Base-by-base conservation (phyloP, 2,329 filamentous ascomycete genomes). In the Microdochium bolleyi region DNA sequence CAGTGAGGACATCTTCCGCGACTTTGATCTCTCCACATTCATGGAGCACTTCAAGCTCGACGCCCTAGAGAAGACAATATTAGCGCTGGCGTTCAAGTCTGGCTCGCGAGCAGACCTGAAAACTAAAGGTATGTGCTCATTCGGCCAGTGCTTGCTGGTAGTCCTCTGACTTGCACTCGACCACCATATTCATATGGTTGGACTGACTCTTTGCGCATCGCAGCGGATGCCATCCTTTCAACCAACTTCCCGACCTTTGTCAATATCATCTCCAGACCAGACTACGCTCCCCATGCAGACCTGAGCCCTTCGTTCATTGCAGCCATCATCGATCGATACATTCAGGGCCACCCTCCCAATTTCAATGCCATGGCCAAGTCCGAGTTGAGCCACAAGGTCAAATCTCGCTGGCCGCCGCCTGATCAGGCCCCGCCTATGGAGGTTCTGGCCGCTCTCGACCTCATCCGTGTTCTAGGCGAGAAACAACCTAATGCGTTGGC, bases 11-110 rank as follows among this genome's bases (percentile, higher is more conserved):
- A 83, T 96, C 55, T 96, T 96, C 68, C 87, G 91, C 54, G 92
- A 97, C 66, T 96, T 99, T 63, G 92, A 99, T 66, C 80, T 99
- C n/a, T 88, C 89, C 2, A 89, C 88, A 2, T 97, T 99, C 67
- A 85, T 97, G 78, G 88, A 95, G 58, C 92, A 97, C 69, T 99
- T 99, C 76, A 91, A 92, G 67, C 79, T 96, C 52, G 92, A 96
- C 71, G 84, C 90, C 10, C 70, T 96, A 49, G 84, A 91, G 63
- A 95, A 95, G 76, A 89, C 89, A 41, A 82, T 95, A 56, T 78
- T 99, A 57, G 89, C 90, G 50, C 76, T 96, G 53, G 90, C 92
- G 3, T 96, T 96, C 70, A 95, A 92, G 70, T 81, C 85, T 56
- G 85, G 85, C n/a, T 82, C 82, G 41, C 90, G 89, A 61, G 73